These are phyloP conservation scores for Malus hybrid DNA, from an alignment of 331 rosid genomes.

Conservation along the genomic window DNA sequence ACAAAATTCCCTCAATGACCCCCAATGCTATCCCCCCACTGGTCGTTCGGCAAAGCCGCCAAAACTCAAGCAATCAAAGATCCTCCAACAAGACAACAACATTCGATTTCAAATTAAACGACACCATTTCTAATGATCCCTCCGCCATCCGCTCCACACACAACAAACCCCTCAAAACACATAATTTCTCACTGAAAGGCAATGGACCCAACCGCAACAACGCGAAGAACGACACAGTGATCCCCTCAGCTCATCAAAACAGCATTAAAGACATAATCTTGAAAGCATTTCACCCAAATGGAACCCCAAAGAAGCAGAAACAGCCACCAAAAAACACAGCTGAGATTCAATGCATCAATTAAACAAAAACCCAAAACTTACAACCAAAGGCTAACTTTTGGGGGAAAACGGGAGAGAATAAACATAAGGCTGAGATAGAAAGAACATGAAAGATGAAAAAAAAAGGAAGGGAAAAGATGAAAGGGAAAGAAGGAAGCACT, in stretches of 20 bases:
- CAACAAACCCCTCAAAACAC: slow-evolving; percentile 17
- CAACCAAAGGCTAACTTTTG: slow-evolving; percentile 10
- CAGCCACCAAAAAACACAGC: slow-evolving; percentile 10
- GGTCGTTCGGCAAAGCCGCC: slow-evolving; percentile 20
- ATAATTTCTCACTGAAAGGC: slow-evolving; percentile 22
- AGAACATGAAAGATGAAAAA: slow-evolving; percentile 26
- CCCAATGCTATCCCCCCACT: slow-evolving; percentile 13
- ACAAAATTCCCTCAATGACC: slow-evolving; percentile 3
- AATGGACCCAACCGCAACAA: slow-evolving; percentile 10
- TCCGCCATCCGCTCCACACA: slow-evolving; percentile 11
- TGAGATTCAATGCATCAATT: slow-evolving; percentile 13
- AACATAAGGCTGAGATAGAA: slow-evolving; percentile 21
- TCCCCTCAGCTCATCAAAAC: slow-evolving; percentile 14
- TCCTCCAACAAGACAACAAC: slow-evolving; percentile 13
- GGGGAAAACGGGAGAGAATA: slow-evolving; percentile 16
- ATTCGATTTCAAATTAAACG: slow-evolving; percentile 28
- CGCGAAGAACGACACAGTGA: slow-evolving; percentile 11
- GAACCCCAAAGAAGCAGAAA: slow-evolving; percentile 15
- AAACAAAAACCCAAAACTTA: slow-evolving; percentile 8
- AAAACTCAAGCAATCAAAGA: slow-evolving; percentile 29
- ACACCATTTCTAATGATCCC: slow-evolving; percentile 20
- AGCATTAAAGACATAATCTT: slow-evolving; percentile 19
- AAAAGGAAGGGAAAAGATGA: not conserved
- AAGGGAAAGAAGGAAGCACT: slow-evolving; percentile 20
- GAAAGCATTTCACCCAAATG: slow-evolving; percentile 9